Base-by-base conservation (phyloP, 495 filamentous ascomycete species). In the Penicillium simplicissimum region DNA sequence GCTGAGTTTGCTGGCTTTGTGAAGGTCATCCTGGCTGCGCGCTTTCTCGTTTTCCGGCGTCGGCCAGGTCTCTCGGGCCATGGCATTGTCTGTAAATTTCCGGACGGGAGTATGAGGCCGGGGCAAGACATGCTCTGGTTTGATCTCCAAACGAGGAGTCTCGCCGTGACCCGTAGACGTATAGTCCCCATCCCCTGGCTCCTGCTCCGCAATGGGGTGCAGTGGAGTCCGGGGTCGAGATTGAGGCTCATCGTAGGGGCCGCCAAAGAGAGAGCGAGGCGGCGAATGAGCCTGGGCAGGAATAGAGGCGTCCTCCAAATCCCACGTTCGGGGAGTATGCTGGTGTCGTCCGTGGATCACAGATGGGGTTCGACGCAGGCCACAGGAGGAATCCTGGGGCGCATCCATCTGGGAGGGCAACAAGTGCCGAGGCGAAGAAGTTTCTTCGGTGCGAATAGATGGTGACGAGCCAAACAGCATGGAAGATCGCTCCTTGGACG, bases 381-480 rank as follows among this genome's bases (percentile, higher is more conserved):
- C 71, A 68, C 63, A 71, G 28, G 62, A 42, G 55, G 70, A 62
- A 45, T 70, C 57, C 37, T 64, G 17, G 13, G 58, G 61, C 11
- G 15, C 19, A 38, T 67, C 59, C 55, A 62, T 59, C 43, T 59
- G 62, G 3, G 69, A 67, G 25, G 60, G 67, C 40, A 70, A 58
- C 17, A 59, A 57, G 11, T 58, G 64, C 14, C 61, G 62, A 31
- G 67, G 62, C 28, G 61, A 57, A 47, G 67, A 49, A 4, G 57
- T 34, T 31, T 67, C 66, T 28, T 66, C 61, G 3, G 55, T 59
- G 34, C 74, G 69, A 52, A 69, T 75, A n/a, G 79, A 77, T 4
- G 82, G 82, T 4, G 84, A 82, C 13, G 83, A 80, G 36, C 78
- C 67, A 62, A 87, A 85, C 3, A 87, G 73, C 28, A 78, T 70